Conservation (phyloP, 2,329 filamentous ascomycete genomes). For the Magnaporthales sp. region DNA sequence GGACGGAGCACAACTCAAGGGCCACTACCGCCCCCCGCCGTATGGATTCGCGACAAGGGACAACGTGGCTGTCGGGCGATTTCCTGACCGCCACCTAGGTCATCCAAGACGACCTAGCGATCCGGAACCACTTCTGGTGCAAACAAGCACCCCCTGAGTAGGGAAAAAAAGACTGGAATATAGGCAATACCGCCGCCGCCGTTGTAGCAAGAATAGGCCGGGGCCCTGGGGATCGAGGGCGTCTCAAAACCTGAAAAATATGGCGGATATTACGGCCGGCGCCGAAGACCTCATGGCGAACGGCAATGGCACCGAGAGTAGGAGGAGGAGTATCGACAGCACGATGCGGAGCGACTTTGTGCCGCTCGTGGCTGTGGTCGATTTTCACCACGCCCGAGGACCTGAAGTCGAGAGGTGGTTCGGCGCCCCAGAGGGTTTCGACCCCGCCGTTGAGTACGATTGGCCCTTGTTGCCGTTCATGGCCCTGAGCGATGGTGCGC, state of each 20-base stretch:
- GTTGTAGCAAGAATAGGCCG: neutral
- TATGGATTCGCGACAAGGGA: neutral
- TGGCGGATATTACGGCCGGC: neutral
- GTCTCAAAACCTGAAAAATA: neutral
- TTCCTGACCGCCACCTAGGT: constrained; percentile 2
- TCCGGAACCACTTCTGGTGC: neutral
- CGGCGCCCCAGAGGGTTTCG: constrained; percentile 61
- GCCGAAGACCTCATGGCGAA: neutral
- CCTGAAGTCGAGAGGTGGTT: constrained; percentile 94
- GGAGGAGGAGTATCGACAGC: constrained; percentile 2
- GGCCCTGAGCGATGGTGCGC: constrained; percentile 91
- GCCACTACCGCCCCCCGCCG: neutral
- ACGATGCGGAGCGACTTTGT: constrained; percentile 32
- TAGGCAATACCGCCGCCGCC: neutral
- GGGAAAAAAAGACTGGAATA: neutral
- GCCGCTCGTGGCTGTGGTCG: constrained; percentile 71
- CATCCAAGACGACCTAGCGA: neutral
- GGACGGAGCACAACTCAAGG: neutral
- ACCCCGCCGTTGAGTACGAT: constrained; percentile 76
- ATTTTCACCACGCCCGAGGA: constrained; percentile 77
- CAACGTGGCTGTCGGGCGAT: neutral
- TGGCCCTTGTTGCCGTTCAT: constrained; percentile 93
- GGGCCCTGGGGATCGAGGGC: neutral
- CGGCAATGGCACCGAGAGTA: neutral
- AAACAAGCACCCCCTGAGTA: neutral